Evolutionary conservation across 2,329 filamentous ascomycete species (phyloP), one percentile per base, ranked within the genome.

Genomic region (Alternaria arborescens): DNA sequence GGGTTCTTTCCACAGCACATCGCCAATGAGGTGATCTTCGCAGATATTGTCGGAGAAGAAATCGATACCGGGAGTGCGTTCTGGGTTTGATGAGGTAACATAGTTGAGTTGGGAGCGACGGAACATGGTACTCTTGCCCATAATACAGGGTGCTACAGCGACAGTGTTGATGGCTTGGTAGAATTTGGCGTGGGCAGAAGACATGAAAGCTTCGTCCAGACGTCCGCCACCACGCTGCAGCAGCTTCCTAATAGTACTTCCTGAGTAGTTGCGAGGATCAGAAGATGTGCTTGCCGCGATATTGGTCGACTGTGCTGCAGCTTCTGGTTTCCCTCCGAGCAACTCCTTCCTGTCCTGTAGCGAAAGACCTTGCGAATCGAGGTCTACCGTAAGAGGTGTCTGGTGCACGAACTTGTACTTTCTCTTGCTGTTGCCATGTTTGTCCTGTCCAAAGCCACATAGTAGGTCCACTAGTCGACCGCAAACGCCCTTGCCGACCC

Each of bases 121-220:
- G 80, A 98, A 99, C 94, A 99, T 98, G 81, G 96, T 98, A 72
- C 93, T 97, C 82, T 99, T 99, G 52, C 95, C 95, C 22, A 98
- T 90, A 59, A 97, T 91, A 79, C 95, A 99, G 8, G 96, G 95
- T 0, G 95, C 95, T 53, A 98, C 82, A 4, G 91, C 86, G 16
- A 97, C 92, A 0, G 92, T 92, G 79, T 98, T 98, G 85, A 99
- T 99, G 62, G 94, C 95, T 8, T 90, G 91, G 82, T 99, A 99
- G 84, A 99, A 98, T 76, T 99, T 99, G 70, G 93, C 93, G 78
- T 99, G 95, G 0, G 93, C 88, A 0, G 93, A 95, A 0, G 93
- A 90, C 85, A 99, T 91, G 81, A 98, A 99, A 79, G 94, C 88
- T 76, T 99, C 95, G 76, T 99, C 95, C 0, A 99, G 84, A 0